These are phyloP conservation scores for Heliamphora exappendiculata DNA, from an alignment of 148 eudicot genomes.

Conservation along the genomic window DNA sequence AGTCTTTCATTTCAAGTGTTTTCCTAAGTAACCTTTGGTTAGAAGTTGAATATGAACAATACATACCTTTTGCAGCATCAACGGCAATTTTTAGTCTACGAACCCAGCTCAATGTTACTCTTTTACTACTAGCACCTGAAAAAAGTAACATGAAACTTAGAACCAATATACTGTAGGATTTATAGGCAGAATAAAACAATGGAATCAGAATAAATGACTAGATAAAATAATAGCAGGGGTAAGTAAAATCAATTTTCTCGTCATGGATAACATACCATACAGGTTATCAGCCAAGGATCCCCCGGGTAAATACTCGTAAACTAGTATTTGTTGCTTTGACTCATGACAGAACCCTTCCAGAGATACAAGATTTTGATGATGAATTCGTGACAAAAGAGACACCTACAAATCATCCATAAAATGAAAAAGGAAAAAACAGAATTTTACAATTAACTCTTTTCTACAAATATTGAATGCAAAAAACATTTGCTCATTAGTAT, in stretches of 20 bases:
- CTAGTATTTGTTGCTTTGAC: conserved; percentile 67
- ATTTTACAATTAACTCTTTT: background rate
- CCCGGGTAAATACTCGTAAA: conserved; percentile 73
- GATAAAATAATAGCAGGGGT: background rate
- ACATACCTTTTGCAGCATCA: conserved; percentile 82
- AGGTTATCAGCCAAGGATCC: conserved; percentile 85
- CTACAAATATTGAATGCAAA: background rate
- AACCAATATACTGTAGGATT: background rate
- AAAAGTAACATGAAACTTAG: background rate
- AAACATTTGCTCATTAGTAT: background rate
- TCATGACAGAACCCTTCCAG: conserved; percentile 77
- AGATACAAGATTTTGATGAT: conserved; percentile 67
- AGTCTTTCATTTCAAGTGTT: background rate
- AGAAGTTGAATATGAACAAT: background rate
- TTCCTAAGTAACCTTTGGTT: background rate
- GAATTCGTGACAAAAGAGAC: conserved; percentile 60
- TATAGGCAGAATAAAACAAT: background rate
- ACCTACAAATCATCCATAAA: conserved; percentile 33
- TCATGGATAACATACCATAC: conserved; percentile 38
- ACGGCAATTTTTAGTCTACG: conserved; percentile 76
- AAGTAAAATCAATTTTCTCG: background rate
- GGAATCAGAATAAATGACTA: background rate
- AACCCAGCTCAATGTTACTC: conserved; percentile 60
- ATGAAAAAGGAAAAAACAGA: background rate
- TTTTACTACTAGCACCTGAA: conserved; percentile 56